A percentile compares a stretch with the other conserved stretches of the same genome.
phyloP scores from a whole-genome alignment of 192 early-diverging fungal genomes.

The Paraglomus occultum region DNA sequence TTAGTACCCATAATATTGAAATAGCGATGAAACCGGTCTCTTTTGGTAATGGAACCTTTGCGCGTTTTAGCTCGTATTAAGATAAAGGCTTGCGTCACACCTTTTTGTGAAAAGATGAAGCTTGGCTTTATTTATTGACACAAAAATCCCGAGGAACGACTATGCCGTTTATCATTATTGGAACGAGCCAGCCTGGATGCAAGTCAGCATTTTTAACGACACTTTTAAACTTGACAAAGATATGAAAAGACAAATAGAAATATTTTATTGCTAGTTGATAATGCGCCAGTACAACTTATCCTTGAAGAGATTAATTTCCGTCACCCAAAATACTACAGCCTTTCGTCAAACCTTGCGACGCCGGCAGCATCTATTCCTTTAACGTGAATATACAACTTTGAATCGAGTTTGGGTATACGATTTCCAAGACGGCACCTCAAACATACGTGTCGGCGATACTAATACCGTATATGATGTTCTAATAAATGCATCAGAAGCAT shows the following conservation, averaged over 20 bases:
- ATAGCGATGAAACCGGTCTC: slow-evolving; percentile 6
- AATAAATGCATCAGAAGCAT: too few species aligned
- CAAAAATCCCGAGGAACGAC: not conserved
- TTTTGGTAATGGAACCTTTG: slow-evolving; percentile 19
- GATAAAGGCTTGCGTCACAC: not conserved
- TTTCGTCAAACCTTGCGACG: slow-evolving; percentile 14
- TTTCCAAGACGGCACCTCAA: not conserved
- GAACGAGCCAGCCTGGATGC: not conserved
- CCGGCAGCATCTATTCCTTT: slow-evolving; percentile 1
- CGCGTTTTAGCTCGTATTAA: slow-evolving; percentile 3
- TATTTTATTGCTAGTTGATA: slow-evolving; percentile 14
- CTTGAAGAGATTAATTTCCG: slow-evolving; percentile 17
- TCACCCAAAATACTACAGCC: slow-evolving; percentile 12
- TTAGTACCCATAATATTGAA: slow-evolving; percentile 1
- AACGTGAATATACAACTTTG: slow-evolving; percentile 12
- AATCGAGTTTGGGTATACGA: slow-evolving; percentile 15
- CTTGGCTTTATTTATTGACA: slow-evolving; percentile 11
- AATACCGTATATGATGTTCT: not conserved
- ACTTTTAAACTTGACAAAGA: slow-evolving; percentile 10
- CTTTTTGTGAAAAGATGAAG: slow-evolving; percentile 12
- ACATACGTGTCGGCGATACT: not conserved
- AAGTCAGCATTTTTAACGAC: not conserved
- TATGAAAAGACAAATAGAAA: slow-evolving; percentile 15
- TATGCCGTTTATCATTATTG: slow-evolving; percentile 16
- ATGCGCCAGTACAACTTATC: slow-evolving; percentile 6